Evolutionary conservation across 2,329 filamentous ascomycete genomes (phyloP), one percentile per base, ranked within the genome.

Genomic region (Trichophyton rubrum): DNA sequence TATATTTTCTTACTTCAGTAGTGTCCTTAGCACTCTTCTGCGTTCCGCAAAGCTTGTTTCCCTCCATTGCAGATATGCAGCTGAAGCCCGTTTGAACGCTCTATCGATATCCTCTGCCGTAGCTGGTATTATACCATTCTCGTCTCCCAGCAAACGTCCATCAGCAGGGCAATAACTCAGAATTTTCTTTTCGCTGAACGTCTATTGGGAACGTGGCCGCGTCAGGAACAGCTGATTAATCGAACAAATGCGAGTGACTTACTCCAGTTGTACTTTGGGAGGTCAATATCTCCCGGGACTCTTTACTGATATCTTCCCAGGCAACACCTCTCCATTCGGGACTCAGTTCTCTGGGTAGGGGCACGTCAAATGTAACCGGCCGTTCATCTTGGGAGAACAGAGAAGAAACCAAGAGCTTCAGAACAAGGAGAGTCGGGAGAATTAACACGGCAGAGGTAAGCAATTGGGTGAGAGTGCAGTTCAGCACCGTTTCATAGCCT

Each of bases 31-130:
- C 53, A 99, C 89, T 67, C 82, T 85, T 65, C 86, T 82, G 62
- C 93, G 82, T 72, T 95, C 81, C 7, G 81, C 76, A 70, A 96
- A 95, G 0, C 82, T 86, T 0, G 92, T 95, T 61, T 78, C 75
- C 2, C 84, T 82, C 92, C 92, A 99, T 77, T 79, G 77, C 61
- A 75, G 73, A 73, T 99, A 93, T 1, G 91, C 92, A 13, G 78
- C 77, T 41, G 84, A 80, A 1, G 93, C 89, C 62, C 85, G 83
- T 38, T 84, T 82, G 65, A 99, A 83, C 30, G 86, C 85, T 62
- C 84, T 79, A 73, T 99, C 89, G 70, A 99, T 89, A 63, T 84
- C 87, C 61, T 85, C 84, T 1, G 84, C 77, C 0, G 89, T 90
- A 7, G 85, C 84, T 17, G 92, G 89, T 72, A 88, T 89, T 62